Evolutionary conservation across 768 basidiomycete genomes (phyloP), one percentile per base, ranked within the genome.

Genomic region (Termitomyces eurrhizus): DNA sequence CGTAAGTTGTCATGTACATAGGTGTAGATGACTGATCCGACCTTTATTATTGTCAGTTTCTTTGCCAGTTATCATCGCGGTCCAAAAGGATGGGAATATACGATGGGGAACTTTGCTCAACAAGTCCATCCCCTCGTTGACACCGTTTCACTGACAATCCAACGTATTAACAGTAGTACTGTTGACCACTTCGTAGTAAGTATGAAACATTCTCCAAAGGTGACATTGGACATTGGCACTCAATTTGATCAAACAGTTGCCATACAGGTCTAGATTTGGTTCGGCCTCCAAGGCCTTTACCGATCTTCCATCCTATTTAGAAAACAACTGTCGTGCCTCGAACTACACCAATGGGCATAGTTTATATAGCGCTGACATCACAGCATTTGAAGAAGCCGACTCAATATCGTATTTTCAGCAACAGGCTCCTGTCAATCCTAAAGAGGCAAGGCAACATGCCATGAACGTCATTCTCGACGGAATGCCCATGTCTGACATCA

Each of bases 261-360:
- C 85, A 13, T 87, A 84, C 69, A 80, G 82, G 49, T 84, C 84
- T 16, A 79, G 83, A 45, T 76, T 86, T 63, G 78, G 79, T 29
- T 71, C 78, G 2, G 68, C 69, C 8, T 73, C 81, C n/a, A 75
- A 74, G 36, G 71, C 74, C 13, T 87, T 84, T 66, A 82, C 81
- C 1, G 77, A 84, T 65, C 68, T 73, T 1, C 68, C 72, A 18
- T 81, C 83, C 2, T 84, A 79, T 68, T 75, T 78, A 32, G 73
- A 73, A 24, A 80, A 80, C 59, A 85, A 85, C 67, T 87, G 85
- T 64, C 69, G 79, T 7, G 81, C 82, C 7, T 74, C 71, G 4
- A 65, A 67, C 2, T 74, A 66, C 26, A 86, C 85, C 1, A 86
- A 87, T 65, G 81, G 80, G 1, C 49, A 70, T 33, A 72, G 80